Evolutionary conservation across 805 yeast genomes (phyloP).

Genomic region (Saccharomycopsis oosterbeekiorum): DNA sequence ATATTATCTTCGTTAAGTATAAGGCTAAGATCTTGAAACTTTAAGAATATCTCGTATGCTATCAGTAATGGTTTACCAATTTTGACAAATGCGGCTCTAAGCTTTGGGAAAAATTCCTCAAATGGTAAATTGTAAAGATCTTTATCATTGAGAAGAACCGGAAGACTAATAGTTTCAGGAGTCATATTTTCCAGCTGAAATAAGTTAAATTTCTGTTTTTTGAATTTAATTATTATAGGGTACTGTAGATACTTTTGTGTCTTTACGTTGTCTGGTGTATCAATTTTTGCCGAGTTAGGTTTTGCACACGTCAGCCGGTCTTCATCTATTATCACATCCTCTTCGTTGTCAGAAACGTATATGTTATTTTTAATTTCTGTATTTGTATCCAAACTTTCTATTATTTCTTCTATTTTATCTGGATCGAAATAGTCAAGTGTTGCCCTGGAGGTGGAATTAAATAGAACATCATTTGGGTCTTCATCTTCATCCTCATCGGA

Average conservation of each 20-base stretch:
- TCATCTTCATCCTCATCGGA: neutral
- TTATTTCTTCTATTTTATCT: neutral
- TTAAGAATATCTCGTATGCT: conserved; percentile 3
- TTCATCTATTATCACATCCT: neutral
- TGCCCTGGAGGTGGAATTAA: neutral
- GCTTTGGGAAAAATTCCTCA: conserved; percentile 4
- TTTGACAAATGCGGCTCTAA: conserved; percentile 2
- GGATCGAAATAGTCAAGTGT: neutral
- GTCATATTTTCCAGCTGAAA: neutral
- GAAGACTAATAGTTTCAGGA: neutral
- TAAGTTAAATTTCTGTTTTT: neutral
- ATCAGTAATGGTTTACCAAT: neutral
- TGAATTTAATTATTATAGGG: conserved; percentile 1
- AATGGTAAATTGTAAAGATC: conserved; percentile 1
- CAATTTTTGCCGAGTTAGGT: neutral
- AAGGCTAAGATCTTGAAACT: conserved; percentile 3
- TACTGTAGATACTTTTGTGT: neutral
- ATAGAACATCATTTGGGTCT: neutral
- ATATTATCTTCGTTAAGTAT: conserved; percentile 7
- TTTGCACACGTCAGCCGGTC: neutral
- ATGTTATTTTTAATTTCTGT: neutral
- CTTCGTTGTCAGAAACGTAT: neutral
- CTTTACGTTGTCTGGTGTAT: neutral
- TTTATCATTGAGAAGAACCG: neutral
- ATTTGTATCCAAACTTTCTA: neutral